Percentiles rank a stretch among this genome's conserved stretches.
Conservation (phyloP, 2,329 filamentous ascomycete genomes). For the Pseudogymnoascus sp. region DNA sequence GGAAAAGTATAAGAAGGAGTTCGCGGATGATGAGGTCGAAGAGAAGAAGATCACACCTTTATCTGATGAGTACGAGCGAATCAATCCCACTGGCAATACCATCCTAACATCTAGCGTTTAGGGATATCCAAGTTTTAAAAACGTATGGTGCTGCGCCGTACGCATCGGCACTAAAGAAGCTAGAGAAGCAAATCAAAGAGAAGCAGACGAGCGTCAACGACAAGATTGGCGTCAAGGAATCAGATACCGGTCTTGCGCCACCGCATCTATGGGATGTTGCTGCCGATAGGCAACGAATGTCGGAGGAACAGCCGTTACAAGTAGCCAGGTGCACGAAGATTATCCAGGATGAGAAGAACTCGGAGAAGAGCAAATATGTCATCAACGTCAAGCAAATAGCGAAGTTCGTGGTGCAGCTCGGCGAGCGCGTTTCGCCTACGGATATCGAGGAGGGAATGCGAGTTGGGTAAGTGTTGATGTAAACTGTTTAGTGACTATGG, state of each 20-base stretch:
- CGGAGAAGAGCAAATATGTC: conserved; percentile 98
- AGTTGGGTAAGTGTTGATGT: conserved; percentile 55
- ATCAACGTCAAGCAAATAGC: conserved; percentile 99
- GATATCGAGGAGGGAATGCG: conserved; percentile 99
- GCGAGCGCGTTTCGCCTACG: conserved; percentile 91
- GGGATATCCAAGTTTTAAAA: conserved; percentile 98
- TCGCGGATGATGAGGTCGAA: conserved; percentile 90
- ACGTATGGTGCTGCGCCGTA: conserved; percentile 97
- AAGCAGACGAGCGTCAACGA: conserved; percentile 97
- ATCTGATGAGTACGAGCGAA: conserved; percentile 73
- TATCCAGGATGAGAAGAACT: conserved; percentile 91
- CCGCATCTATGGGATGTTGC: conserved; percentile 98
- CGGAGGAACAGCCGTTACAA: conserved; percentile 94
- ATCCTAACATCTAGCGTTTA: conserved; percentile 34
- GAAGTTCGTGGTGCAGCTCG: conserved; percentile 97
- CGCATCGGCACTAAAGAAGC: conserved; percentile 85
- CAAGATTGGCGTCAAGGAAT: conserved; percentile 97
- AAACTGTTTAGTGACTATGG: conserved; percentile 14
- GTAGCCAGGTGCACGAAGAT: conserved; percentile 99
- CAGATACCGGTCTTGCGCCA: conserved; percentile 93
- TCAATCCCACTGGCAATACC: conserved; percentile 10
- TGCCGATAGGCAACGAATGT: conserved; percentile 96
- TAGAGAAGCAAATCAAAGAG: conserved; percentile 99
- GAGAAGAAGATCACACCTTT: conserved; percentile 99
- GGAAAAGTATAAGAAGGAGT: conserved; percentile 99